These are phyloP conservation scores for Amyloporia xantha DNA, from an alignment of 768 basidiomycete species.

Conservation along the genomic window DNA sequence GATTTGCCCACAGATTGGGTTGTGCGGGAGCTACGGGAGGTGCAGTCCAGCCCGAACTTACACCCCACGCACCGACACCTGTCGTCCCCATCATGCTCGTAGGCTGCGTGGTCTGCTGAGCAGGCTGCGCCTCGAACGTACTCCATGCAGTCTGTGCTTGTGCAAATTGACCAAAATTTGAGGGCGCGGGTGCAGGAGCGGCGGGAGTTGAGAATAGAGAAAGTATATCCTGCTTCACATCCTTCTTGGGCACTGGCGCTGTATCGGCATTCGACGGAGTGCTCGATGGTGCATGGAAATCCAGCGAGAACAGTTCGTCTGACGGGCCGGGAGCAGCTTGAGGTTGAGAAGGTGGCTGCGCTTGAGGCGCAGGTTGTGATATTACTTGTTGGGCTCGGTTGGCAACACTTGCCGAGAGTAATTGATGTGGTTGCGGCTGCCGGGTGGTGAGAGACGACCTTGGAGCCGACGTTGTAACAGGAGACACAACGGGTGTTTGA, in stretches of 20 bases:
- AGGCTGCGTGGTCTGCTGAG: slow-evolving; percentile 24
- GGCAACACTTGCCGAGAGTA: slow-evolving; percentile 37
- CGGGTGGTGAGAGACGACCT: slow-evolving; percentile 17
- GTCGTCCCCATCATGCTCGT: slow-evolving; percentile 45
- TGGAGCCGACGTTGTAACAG: slow-evolving; percentile 20
- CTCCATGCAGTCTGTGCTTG: slow-evolving; percentile 22
- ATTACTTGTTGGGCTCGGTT: slow-evolving; percentile 11
- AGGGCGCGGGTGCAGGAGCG: slow-evolving; percentile 24
- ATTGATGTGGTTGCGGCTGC: slow-evolving; percentile 48
- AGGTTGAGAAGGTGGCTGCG: slow-evolving; percentile 8
- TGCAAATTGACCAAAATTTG: slow-evolving; percentile 19
- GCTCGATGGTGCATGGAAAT: slow-evolving; percentile 65
- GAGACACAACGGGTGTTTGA: slow-evolving; percentile 20
- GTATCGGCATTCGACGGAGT: slow-evolving; percentile 22
- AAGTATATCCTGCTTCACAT: slow-evolving; percentile 80
- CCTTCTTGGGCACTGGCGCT: slow-evolving; percentile 44
- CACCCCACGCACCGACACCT: slow-evolving; percentile 61
- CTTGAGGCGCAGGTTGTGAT: slow-evolving; percentile 5
- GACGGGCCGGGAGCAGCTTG: slow-evolving; percentile 26
- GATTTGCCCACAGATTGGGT: slow-evolving; percentile 20
- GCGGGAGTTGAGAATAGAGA: slow-evolving; percentile 63
- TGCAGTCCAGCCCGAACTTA: slow-evolving; percentile 55
- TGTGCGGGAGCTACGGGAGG: slow-evolving; percentile 29
- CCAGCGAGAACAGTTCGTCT: slow-evolving; percentile 77
- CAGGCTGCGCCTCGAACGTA: slow-evolving; percentile 17